phyloP scores from a whole-genome alignment of 1,284 basidiomycete genomes.

The Ganoderma resinaceum region DNA sequence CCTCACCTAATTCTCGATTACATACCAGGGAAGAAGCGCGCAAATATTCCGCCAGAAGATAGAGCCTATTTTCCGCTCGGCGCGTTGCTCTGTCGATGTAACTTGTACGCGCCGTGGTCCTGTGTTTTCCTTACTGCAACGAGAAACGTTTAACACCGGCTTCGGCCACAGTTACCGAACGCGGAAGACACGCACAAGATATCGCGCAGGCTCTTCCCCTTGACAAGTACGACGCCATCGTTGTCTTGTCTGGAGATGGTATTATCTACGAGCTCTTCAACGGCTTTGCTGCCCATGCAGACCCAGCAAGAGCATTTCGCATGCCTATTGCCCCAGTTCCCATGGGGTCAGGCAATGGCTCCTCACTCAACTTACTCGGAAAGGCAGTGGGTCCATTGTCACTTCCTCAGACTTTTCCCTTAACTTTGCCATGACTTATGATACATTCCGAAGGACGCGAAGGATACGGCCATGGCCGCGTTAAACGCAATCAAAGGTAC shows the following conservation, averaged over 20 bases:
- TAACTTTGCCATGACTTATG: constrained; percentile 3
- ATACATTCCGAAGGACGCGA: constrained; percentile 59
- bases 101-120: constrained; percentile 53
- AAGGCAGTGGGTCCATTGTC: constrained; percentile 51
- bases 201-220: constrained; percentile 69
- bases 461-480: constrained; percentile 77
- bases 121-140: constrained; percentile 5
- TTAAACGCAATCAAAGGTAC: constrained; percentile 90
- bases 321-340: constrained; percentile 89
- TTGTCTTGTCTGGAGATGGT: constrained; percentile 92
- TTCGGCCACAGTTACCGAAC: constrained; percentile 68
- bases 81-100: constrained; percentile 73
- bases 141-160: constrained; percentile 11
- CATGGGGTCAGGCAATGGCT: constrained; percentile 86
- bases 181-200: constrained; percentile 76
- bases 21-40: constrained; percentile 70
- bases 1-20: not conserved
- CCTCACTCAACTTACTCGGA: constrained; percentile 80
- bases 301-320: constrained; percentile 74
- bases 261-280: constrained; percentile 93
- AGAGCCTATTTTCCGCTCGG: constrained; percentile 82
- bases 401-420: not conserved
- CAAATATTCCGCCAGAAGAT: constrained; percentile 71
- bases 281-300: constrained; percentile 80
- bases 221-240: constrained; percentile 75